Conservation (phyloP, 768 basidiomycete genomes). For the Fomitopsis serialis region DNA sequence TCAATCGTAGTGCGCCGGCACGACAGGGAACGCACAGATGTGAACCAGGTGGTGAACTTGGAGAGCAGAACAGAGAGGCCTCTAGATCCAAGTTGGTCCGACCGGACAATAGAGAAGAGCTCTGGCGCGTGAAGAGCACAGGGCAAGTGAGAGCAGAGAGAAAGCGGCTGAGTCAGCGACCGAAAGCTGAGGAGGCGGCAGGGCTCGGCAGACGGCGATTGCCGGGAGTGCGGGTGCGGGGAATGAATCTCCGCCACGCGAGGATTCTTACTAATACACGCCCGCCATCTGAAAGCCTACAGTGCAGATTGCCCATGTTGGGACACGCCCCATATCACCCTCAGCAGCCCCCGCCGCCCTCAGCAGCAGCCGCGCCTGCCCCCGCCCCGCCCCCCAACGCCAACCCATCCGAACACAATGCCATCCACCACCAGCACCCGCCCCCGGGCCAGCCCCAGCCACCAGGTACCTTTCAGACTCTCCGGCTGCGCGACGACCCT, state of each 20-base stretch:
- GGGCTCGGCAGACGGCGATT: neutral
- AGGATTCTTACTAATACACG: constrained; percentile 29
- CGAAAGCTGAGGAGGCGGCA: neutral
- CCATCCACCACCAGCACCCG: constrained; percentile 8
- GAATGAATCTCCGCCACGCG: constrained; percentile 19
- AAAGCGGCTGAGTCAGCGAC: neutral
- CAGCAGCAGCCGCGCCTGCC: constrained; percentile 14
- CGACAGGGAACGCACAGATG: no score
- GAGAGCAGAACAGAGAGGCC: no score
- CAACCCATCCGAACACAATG: constrained; percentile 9
- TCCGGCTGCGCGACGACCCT: constrained; percentile 62
- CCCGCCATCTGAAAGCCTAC: constrained; percentile 15
- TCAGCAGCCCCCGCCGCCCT: constrained; percentile 19
- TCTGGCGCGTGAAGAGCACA: no score
- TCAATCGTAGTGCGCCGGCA: no score
- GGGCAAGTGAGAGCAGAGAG: no score
- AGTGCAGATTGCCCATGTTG: constrained; percentile 26
- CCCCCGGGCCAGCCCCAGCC: constrained; percentile 15
- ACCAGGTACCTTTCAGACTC: constrained; percentile 26
- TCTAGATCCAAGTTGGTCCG: no score
- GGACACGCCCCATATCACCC: constrained; percentile 24
- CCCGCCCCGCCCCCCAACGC: constrained; percentile 10
- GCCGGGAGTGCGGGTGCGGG: neutral
- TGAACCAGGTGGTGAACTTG: no score
- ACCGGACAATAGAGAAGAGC: no score